Base-by-base conservation (phyloP, 495 filamentous ascomycete genomes). In the Penicillium verhagenii region DNA sequence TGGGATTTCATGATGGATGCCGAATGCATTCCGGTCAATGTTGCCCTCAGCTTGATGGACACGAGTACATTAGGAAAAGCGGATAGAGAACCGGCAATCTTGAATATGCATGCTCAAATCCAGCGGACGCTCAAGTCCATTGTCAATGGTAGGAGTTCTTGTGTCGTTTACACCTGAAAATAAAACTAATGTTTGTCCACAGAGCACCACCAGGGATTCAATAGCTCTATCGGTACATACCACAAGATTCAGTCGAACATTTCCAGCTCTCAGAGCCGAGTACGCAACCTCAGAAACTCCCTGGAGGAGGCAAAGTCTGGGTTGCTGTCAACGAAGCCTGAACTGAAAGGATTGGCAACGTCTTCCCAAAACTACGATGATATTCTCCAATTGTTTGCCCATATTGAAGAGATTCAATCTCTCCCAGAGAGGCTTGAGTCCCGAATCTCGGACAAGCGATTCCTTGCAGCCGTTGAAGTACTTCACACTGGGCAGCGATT, bases 181-280 rank as follows among this genome's bases (percentile, higher is more conserved):
- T 37, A 4, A 26, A 56, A 47, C 61, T 64, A 28, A 61, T 14
- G 24, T 7, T 24, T 26, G 11, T 21, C 43, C 50, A 18, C 47
- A 86, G 92, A 97, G 73, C 93, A 99, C 66, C 93, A 97, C 61
- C 94, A 99, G 71, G 94, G 92, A 26, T 99, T 99, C 79, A 99
- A 97, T 68, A 97, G 91, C 72, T 96, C 92, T 37, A 97, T 99
- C 52, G 95, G 94, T 67, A 96, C 92, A 14, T 99, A 96, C 63
- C 95, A 99, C 73, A 96, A 93, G 72, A 97, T 99, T 53, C 94
- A 97, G 67, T 81, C 86, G 6, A 96, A 90, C 71, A 96, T 99
- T 59, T 88, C 92, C 56, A 76, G 83, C 28, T 96, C 91, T 11
- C 95, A 99, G 70, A 80, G 81, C 52, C 87, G 92, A 51, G 88